Evolutionary conservation across 2,329 filamentous ascomycete genomes (phyloP), one percentile per base, ranked within the genome.

Genomic region (Leptographium wingfieldii): DNA sequence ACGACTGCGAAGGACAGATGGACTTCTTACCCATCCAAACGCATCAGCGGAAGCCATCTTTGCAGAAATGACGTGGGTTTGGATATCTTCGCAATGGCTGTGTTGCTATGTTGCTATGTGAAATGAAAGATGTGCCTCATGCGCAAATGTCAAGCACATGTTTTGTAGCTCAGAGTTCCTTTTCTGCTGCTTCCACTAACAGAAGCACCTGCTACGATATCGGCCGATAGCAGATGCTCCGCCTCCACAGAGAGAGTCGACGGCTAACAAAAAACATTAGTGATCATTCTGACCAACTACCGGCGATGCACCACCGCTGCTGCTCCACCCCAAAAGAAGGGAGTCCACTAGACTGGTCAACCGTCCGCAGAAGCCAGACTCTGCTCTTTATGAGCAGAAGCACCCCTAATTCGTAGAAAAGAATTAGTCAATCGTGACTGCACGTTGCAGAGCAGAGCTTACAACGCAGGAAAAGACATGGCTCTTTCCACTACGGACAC

Each of bases 1-100:
- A 16, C 1, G 11, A 16, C 43, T 19, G 5, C 14, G 11, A 10
- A 54, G 14, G 33, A 27, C 27, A 27, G 5, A 25, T 25, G 19
- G n/a, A 25, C 2, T 3, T 51, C 57, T 55, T 55, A 59, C 57
- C 57, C 57, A 59, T 54, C 57, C 57, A 35, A 59, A 59, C 10
- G 57, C 5, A 49, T 58, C 57, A 16, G 56, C 19, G n/a, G 31
- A 53, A 14, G 67, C 69, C 10, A 65, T 87, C n/a, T 40, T 35
- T n/a, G 10, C 12, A 11, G n/a, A 12, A 33, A n/a, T 31, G 11
- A 31, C 51, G 27, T 16, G 22, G 29, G 9, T 33, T 33, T 3
- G 49, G 10, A 49, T 12, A 25, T 19, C 5, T 25, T 11, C 46
- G 14, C 7, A 49, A 49, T 7, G 10, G 7, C 3, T 49, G 5